Base-by-base conservation (phyloP, 805 yeast genomes). In the Saccharomycopsis sp. region DNA sequence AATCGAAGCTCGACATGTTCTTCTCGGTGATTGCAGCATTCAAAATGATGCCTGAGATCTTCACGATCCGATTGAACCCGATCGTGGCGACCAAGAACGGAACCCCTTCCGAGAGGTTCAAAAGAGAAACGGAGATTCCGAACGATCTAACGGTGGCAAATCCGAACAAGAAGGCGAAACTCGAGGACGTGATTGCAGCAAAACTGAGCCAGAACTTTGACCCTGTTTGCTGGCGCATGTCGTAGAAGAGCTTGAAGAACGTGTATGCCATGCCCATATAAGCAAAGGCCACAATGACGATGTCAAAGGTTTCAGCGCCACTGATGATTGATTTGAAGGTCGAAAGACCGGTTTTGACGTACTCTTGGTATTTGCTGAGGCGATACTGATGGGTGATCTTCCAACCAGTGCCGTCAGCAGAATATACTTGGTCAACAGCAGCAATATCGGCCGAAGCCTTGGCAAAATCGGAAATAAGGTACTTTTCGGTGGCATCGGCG, bases 51-150 rank as follows among this genome's bases (percentile, higher is more conserved):
- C 79, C 73, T 0, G 97, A 86, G 63, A 91, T 78, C 12, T 82
- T 76, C 19, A 89, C 81, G 67, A 92, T 90, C 70, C 89, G 87
- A 69, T 89, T 91, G 73, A 93, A 93, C 1, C 98, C 99, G 68
- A 93, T 83, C 2, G 90, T 85, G 20, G 96, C 90, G 22, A 93
- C 96, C 67, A 93, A 79, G 72, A 93, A 93, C 22, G 99, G 99
- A 52, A 93, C 73, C 38, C 97, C 97, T 73, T 93, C 97, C 58
- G 91, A 82, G 64, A 93, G 76, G 57, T 89, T 83, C 57, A 88
- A 75, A 57, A 89, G 75, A 7, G 96, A 84, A 35, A 93, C 85
- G 55, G 79, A 80, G 52, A 82, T 73, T 41, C 82, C 80, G 53
- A 87, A 73, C 34, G 81, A 67, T 58, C 79, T 77, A 38, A 82